Conservation (phyloP, 108 stramenopile species). For the Cyclotella kingstonii region DNA sequence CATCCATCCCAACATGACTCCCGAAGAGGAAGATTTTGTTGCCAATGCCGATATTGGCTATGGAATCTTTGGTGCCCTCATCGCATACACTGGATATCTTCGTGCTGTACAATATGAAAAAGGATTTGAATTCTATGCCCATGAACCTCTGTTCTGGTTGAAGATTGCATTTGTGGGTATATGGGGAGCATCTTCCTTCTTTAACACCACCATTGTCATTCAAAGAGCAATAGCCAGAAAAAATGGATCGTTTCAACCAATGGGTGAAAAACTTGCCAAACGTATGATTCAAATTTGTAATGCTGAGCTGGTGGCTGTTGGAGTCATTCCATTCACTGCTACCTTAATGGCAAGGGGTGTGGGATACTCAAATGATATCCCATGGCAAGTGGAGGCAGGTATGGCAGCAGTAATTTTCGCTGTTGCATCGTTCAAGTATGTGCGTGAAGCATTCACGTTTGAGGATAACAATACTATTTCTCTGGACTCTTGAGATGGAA, state of each 20-base stretch:
- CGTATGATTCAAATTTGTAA: slow-evolving; percentile 50
- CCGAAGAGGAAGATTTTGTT: slow-evolving; percentile 57
- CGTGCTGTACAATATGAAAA: slow-evolving; percentile 65
- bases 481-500: slow-evolving; percentile 6
- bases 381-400: slow-evolving; percentile 53
- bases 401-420: slow-evolving; percentile 44
- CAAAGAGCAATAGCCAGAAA: slow-evolving; percentile 45
- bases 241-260: slow-evolving; percentile 28
- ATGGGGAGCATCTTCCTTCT: slow-evolving; percentile 53
- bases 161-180: slow-evolving; percentile 68
- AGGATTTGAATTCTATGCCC: slow-evolving; percentile 71
- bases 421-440: slow-evolving; percentile 66
- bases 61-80: slow-evolving; percentile 47
- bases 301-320: slow-evolving; percentile 41
- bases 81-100: slow-evolving; percentile 60
- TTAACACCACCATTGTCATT: slow-evolving; percentile 58
- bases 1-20: slow-evolving; percentile 60
- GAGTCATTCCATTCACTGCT: slow-evolving; percentile 46
- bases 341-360: slow-evolving; percentile 53
- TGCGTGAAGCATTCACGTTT: slow-evolving; percentile 71
- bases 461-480: slow-evolving; percentile 43
- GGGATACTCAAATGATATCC: slow-evolving; percentile 32
- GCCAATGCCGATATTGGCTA: slow-evolving; percentile 56
- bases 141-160: slow-evolving; percentile 85
- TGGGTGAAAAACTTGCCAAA: slow-evolving; percentile 40